Base-by-base conservation (phyloP, 106 monocot genomes). In the Dioscorea zingiberensis region DNA sequence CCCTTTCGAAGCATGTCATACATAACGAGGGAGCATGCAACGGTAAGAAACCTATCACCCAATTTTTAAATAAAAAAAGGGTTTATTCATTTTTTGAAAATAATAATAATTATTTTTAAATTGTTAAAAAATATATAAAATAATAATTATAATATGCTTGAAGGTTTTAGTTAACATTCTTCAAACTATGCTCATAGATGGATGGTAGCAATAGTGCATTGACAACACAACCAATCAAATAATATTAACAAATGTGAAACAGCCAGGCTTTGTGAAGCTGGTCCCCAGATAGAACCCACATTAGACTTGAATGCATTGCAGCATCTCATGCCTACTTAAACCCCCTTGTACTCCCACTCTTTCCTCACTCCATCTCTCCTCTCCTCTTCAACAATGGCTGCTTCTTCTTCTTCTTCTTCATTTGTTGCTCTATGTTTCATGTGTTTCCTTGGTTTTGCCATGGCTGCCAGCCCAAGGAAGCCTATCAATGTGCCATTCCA, bases 401-500 rank as follows among this genome's bases (percentile, higher is more conserved):
- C n/a, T 62, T 62, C 38, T 21, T 64, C 22, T 22, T 21, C 24
- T 51, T 51, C 51, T 25, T 53, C 21, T 6, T 11, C 17, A 23
- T 66, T 66, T 0, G 23, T 53, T 25, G 19, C 44, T 22, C 19
- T 56, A 44, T 63, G 63, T 19, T n/a, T 44, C 44, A 0, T 63
- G 7, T 45, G 30, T 21, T 63, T 63, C n/a, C 0, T 63, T 3
- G 21, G 63, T n/a, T 23, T 45, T 14, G 18, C 60, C 60, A 64
- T 64, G 63, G 67, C 67, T 67, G 54, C 67, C 28, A 13, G 8
- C 0, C 67, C 67, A 1, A 51, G 54, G 51, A 67, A 21, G 28
- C 28, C 67, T 21, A 54, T 67, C 11, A 19, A 67, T 54, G 67
- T 67, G 3, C 67, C 67, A 14, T 67, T 67, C n/a, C 67, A 67